A percentile compares a stretch with the other conserved stretches of the same genome.
Conservation (phyloP, 345 rosid genomes). For the Melastoma malabathricum region DNA sequence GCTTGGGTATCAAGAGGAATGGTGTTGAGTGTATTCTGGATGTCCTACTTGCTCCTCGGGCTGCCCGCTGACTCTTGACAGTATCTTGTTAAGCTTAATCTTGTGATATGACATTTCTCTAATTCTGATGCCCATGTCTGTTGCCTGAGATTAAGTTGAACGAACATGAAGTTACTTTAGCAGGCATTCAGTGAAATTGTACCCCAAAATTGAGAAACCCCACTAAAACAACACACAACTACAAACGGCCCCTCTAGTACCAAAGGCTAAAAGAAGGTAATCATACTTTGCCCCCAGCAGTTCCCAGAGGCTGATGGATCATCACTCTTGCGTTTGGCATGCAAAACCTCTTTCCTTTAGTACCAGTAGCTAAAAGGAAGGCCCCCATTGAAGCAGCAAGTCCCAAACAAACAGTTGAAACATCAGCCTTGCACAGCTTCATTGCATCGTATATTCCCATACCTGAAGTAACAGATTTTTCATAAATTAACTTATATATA, state of each 20-base stretch:
- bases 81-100: slow-evolving; percentile 62
- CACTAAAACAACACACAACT: too few relatives aligned
- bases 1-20: too few relatives aligned
- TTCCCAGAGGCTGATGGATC: slow-evolving; percentile 93
- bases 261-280: background rate
- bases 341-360: slow-evolving; percentile 87
- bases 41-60: slow-evolving; percentile 48
- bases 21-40: background rate
- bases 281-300: slow-evolving; percentile 72
- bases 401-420: slow-evolving; percentile 87
- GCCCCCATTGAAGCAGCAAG: slow-evolving; percentile 96
- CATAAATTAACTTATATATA: too few relatives aligned
- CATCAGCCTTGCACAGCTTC: slow-evolving; percentile 91
- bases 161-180: background rate
- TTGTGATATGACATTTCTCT: slow-evolving; percentile 76
- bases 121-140: slow-evolving; percentile 53
- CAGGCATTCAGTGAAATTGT: too few relatives aligned
- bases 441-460: slow-evolving; percentile 96
- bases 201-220: too few relatives aligned
- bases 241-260: too few relatives aligned
- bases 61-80: slow-evolving; percentile 70
- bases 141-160: slow-evolving; percentile 36
- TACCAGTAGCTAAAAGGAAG: slow-evolving; percentile 73
- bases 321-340: slow-evolving; percentile 93
- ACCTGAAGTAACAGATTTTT: slow-evolving; percentile 30